Conservation (phyloP, 202 grass and related monocot species). For the Panicum hallii region DNA sequence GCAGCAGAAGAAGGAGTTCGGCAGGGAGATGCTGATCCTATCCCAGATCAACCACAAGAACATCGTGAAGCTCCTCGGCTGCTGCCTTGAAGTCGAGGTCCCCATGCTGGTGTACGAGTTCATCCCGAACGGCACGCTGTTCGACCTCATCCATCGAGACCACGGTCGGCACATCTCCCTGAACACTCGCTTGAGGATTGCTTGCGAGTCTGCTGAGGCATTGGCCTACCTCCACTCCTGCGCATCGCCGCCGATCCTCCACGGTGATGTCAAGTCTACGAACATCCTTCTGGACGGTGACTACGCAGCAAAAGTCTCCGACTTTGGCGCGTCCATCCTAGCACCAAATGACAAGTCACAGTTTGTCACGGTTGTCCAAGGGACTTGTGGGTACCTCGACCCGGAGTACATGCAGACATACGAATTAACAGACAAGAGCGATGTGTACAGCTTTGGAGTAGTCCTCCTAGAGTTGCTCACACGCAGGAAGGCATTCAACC, state of each 20-base stretch:
- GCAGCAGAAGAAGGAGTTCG: constrained; percentile 52
- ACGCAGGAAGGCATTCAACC: constrained; percentile 44
- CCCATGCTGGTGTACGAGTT: constrained; percentile 60
- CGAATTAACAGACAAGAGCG: constrained; percentile 57
- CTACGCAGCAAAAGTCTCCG: constrained; percentile 49
- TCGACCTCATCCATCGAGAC: constrained; percentile 33
- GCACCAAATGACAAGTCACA: constrained; percentile 45
- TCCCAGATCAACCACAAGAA: constrained; percentile 55
- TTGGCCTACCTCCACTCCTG: constrained; percentile 49
- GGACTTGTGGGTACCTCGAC: constrained; percentile 57
- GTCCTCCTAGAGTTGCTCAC: constrained; percentile 53
- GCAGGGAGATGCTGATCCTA: constrained; percentile 57
- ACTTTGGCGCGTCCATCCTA: constrained; percentile 49
- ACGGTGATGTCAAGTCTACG: constrained; percentile 55
- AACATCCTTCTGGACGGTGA: constrained; percentile 56
- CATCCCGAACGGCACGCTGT: constrained; percentile 53
- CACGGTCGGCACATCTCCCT: not conserved
- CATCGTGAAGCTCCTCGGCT: constrained; percentile 53
- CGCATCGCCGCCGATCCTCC: constrained; percentile 53
- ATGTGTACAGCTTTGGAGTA: constrained; percentile 60
- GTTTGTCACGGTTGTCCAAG: constrained; percentile 51
- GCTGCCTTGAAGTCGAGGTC: constrained; percentile 55
- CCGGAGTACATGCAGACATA: constrained; percentile 50
- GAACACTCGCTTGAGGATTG: constrained; percentile 46
- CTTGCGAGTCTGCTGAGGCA: constrained; percentile 51